phyloP scores from a whole-genome alignment of 139 green algal genomes.

The Micractinium conductrix region DNA sequence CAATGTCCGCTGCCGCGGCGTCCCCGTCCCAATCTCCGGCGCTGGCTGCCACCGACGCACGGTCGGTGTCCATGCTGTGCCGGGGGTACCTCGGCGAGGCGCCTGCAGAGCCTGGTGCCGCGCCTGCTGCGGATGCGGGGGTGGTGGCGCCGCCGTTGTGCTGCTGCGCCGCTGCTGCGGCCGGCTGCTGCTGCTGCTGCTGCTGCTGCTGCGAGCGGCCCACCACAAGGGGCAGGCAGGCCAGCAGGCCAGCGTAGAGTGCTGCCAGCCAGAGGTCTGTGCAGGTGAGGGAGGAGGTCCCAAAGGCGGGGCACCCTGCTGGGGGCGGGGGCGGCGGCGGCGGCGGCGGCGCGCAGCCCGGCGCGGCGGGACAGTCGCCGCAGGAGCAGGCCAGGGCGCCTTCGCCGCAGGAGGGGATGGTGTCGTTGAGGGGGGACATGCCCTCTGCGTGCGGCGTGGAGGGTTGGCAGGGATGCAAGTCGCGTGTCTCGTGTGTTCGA shows the following conservation, averaged over 20 bases:
- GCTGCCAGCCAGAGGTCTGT: conserved; percentile 64
- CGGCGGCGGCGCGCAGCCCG: conserved; percentile 59
- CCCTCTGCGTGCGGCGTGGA: neutral
- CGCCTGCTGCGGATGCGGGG: neutral
- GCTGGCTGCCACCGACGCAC: neutral
- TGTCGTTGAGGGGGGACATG: conserved; percentile 58
- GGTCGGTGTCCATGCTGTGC: too few species aligned
- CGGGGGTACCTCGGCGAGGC: too few species aligned
- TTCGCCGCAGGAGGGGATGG: conserved; percentile 71
- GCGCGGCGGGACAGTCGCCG: conserved; percentile 83
- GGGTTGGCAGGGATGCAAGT: neutral
- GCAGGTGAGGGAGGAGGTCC: conserved; percentile 59
- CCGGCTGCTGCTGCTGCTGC: neutral
- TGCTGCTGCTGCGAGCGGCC: neutral
- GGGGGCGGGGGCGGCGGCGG: conserved; percentile 55
- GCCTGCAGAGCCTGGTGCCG: too few species aligned
- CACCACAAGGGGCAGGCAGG: conserved; percentile 38
- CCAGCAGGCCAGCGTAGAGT: conserved; percentile 55
- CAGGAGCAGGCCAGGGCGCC: conserved; percentile 84
- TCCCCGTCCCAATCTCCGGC: neutral
- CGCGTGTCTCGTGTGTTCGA: too few species aligned
- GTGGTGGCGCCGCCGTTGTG: neutral
- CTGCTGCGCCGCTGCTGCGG: neutral
- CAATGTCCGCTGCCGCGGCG: neutral
- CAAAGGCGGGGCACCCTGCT: conserved; percentile 56